Evolutionary conservation across 805 yeast species (phyloP).

Genomic region (Hanseniaspora occidentalis): DNA sequence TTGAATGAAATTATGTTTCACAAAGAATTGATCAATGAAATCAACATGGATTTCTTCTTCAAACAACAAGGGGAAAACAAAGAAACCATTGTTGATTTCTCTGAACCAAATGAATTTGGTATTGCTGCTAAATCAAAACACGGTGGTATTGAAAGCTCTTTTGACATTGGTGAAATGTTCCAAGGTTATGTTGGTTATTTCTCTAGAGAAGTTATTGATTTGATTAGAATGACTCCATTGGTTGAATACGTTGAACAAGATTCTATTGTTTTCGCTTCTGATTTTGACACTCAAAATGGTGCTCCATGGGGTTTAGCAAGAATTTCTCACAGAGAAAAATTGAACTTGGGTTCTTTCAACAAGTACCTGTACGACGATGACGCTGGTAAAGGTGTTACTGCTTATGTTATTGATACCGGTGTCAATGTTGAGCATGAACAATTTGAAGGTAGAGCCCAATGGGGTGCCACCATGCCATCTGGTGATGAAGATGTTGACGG

Average conservation of each 20-base stretch:
- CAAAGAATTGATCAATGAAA: conserved; percentile 47
- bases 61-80: conserved; percentile 19
- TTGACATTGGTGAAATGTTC: conserved; percentile 43
- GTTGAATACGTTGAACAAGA: conserved; percentile 67
- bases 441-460: conserved; percentile 70
- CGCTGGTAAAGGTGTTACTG: conserved; percentile 75
- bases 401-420: conserved; percentile 88
- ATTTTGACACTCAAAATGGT: conserved; percentile 58
- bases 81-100: conserved; percentile 28
- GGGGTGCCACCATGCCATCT: conserved; percentile 75
- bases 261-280: conserved; percentile 52
- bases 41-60: conserved; percentile 35
- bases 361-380: conserved; percentile 60
- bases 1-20: conserved; percentile 50
- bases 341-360: conserved; percentile 56
- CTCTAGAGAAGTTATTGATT: conserved; percentile 59
- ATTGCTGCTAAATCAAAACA: conserved; percentile 7
- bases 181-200: conserved; percentile 82
- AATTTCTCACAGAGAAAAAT: conserved; percentile 68
- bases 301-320: conserved; percentile 95
- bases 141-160: conserved; percentile 51
- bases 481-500: conserved; percentile 67
- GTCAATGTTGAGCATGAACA: conserved; percentile 62
- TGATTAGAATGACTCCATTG: conserved; percentile 53
- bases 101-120: conserved; percentile 15